Percentiles rank a stretch among this genome's conserved stretches.
These are phyloP conservation scores for Adiantum capillusveneris DNA, from an alignment of 75 land plant genomes.

Conservation along the genomic window DNA sequence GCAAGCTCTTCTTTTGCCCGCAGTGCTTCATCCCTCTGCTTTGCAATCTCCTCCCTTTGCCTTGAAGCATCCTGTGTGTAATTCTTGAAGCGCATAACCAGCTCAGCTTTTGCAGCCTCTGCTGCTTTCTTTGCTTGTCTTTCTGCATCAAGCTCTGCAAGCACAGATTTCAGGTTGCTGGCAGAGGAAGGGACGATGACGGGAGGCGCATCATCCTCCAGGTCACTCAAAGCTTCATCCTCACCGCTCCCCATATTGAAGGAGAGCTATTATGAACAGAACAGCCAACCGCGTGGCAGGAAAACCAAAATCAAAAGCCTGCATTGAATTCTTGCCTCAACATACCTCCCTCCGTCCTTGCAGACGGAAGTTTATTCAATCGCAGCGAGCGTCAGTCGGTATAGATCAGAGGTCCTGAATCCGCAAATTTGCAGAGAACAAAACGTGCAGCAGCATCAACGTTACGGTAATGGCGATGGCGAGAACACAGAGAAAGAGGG, in stretches of 20 bases:
- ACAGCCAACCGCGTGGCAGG: too few relatives aligned
- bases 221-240: constrained; percentile 26
- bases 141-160: constrained; percentile 70
- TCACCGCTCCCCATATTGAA: constrained; percentile 13
- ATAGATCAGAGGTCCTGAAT: too few relatives aligned
- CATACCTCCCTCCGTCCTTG: too few relatives aligned
- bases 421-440: too few relatives aligned
- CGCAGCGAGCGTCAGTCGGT: too few relatives aligned
- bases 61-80: constrained; percentile 62
- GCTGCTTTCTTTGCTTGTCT: constrained; percentile 43
- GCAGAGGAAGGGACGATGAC: not conserved
- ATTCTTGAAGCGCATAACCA: constrained; percentile 53
- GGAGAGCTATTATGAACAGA: too few relatives aligned
- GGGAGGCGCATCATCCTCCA: constrained; percentile 31
- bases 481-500: too few relatives aligned
- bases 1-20: constrained; percentile 24
- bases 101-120: constrained; percentile 50
- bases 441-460: too few relatives aligned
- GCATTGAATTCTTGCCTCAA: too few relatives aligned
- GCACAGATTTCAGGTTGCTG: constrained; percentile 20
- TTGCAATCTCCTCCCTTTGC: constrained; percentile 47
- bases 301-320: too few relatives aligned
- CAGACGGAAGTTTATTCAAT: too few relatives aligned
- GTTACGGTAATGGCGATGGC: too few relatives aligned
- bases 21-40: constrained; percentile 21